Conservation (phyloP, 2,329 filamentous ascomycete genomes). For the Xylariaceae sp. region DNA sequence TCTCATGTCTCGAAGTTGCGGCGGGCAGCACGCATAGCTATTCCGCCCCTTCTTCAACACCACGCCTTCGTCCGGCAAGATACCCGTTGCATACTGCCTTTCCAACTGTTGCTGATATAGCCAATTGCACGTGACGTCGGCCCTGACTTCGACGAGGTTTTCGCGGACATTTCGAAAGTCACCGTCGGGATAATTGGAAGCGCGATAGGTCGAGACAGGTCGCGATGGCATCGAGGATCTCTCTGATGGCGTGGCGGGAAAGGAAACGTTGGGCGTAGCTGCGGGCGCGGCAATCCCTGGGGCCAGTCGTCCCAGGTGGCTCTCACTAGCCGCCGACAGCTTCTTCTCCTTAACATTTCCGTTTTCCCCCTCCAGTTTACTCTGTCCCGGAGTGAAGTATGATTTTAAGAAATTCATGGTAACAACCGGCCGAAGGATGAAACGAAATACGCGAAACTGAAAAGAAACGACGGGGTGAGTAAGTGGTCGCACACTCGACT, state of each 20-base stretch:
- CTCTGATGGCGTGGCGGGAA: slow-evolving; percentile 21
- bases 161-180: slow-evolving; percentile 41
- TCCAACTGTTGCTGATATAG: slow-evolving; percentile 58
- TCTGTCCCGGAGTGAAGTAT: slow-evolving; percentile 31
- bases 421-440: slow-evolving; percentile 8
- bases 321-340: slow-evolving; percentile 19
- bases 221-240: slow-evolving; percentile 22
- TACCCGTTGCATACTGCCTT: slow-evolving; percentile 35
- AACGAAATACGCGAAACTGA: slow-evolving; percentile 4
- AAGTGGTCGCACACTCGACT: slow-evolving; percentile 13
- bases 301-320: slow-evolving; percentile 11
- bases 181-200: slow-evolving; percentile 34
- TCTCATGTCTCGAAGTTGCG: slow-evolving; percentile 34
- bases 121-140: slow-evolving; percentile 59
- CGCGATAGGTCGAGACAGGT: slow-evolving; percentile 21
- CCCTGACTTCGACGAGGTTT: slow-evolving; percentile 48
- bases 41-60: slow-evolving; percentile 37
- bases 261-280: slow-evolving; percentile 15
- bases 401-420: slow-evolving; percentile 33
- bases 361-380: slow-evolving; percentile 22
- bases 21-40: slow-evolving; percentile 36
- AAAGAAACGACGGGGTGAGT: slow-evolving; percentile 11
- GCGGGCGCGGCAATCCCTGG: slow-evolving; percentile 10
- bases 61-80: slow-evolving; percentile 36
- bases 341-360: slow-evolving; percentile 14